Conservation (phyloP, 768 basidiomycete species). For the Dioszegia crocea region DNA sequence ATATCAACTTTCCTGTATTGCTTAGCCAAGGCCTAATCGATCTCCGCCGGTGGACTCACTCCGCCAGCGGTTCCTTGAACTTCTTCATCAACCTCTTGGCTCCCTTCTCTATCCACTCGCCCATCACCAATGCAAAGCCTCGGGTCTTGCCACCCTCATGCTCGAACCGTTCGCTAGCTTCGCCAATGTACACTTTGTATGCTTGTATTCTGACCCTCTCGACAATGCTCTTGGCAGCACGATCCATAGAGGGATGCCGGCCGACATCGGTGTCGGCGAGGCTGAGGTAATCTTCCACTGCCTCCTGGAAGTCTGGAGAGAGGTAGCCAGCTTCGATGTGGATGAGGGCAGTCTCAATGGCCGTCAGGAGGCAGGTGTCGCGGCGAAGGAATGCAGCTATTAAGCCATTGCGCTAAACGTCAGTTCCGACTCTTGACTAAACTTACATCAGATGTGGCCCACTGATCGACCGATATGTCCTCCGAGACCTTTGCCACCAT, state of each 20-base stretch:
- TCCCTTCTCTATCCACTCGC: constrained; percentile 81
- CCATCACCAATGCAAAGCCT: constrained; percentile 55
- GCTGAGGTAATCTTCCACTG: constrained; percentile 20
- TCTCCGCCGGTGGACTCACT: constrained; percentile 62
- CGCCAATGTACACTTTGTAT: constrained; percentile 29
- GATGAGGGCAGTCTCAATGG: constrained; percentile 18
- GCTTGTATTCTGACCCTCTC: constrained; percentile 26
- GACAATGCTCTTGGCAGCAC: constrained; percentile 17
- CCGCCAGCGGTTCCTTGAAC: constrained; percentile 76
- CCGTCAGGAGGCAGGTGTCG: constrained; percentile 20
- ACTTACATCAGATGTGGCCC: constrained; percentile 80
- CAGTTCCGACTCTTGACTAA: not conserved
- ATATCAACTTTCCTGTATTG: constrained; percentile 23
- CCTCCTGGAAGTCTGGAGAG: constrained; percentile 22
- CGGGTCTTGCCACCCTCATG: constrained; percentile 34
- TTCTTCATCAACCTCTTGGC: constrained; percentile 79
- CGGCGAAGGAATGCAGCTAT: constrained; percentile 9
- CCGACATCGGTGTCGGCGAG: constrained; percentile 2
- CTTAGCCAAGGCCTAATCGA: not conserved
- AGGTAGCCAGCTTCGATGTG: constrained; percentile 16
- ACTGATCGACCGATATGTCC: constrained; percentile 68
- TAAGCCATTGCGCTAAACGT: constrained; percentile 21
- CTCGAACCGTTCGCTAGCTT: constrained; percentile 32
- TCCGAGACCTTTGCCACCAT: constrained; percentile 66
- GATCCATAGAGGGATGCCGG: constrained; percentile 2